Evolutionary conservation across 768 basidiomycete genomes (phyloP).

Genomic region (Fomitopsis serialis): DNA sequence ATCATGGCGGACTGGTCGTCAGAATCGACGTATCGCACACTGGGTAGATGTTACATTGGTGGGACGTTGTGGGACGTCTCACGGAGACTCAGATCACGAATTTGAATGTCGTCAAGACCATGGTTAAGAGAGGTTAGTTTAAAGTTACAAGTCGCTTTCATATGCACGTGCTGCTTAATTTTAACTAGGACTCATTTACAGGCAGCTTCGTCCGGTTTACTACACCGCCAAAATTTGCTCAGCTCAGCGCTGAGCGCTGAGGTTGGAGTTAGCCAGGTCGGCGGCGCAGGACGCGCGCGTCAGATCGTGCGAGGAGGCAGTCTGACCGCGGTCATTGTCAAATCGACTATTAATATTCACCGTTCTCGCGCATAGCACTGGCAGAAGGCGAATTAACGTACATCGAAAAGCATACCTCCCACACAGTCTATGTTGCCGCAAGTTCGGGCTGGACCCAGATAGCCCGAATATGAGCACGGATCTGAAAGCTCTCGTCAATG

Average conservation of each 20-base stretch:
- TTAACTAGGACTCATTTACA: conserved; percentile 69
- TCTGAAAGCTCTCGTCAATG: conserved; percentile 29
- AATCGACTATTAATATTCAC: too few relatives aligned
- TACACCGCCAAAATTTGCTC: too few relatives aligned
- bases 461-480: conserved; percentile 13
- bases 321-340: too few relatives aligned
- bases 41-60: conserved; percentile 64
- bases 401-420: conserved; percentile 82
- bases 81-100: conserved; percentile 93
- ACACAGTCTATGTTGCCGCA: conserved; percentile 81
- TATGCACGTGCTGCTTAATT: background rate
- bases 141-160: background rate
- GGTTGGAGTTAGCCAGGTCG: too few relatives aligned
- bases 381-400: conserved; percentile 94
- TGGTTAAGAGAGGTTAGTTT: conserved; percentile 85
- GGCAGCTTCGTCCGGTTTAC: conserved; percentile 85
- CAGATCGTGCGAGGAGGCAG: too few relatives aligned
- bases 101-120: conserved; percentile 74
- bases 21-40: conserved; percentile 73
- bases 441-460: conserved; percentile 53
- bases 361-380: conserved; percentile 88
- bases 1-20: conserved; percentile 90
- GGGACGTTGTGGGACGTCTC: too few relatives aligned
- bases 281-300: too few relatives aligned
- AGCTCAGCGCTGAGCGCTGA: too few relatives aligned